A percentile compares a stretch with the other conserved stretches of the same genome.
These are phyloP conservation scores for Pedinophyceae sp. DNA, from an alignment of 139 green algal genomes.

Conservation along the genomic window DNA sequence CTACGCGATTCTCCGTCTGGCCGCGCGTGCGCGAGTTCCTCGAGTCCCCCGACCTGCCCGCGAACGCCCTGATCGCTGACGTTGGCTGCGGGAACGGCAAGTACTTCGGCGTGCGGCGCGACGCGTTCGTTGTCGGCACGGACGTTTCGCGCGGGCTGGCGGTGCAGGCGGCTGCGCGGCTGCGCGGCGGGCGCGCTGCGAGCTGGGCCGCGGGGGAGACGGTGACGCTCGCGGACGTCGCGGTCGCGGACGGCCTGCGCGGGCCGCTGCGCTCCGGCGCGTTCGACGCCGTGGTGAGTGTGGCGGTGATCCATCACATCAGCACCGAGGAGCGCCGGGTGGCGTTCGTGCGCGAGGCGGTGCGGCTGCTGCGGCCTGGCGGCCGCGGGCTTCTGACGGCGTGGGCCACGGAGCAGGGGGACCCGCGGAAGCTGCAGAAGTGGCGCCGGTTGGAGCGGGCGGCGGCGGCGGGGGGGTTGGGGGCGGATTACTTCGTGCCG, in stretches of 20 bases:
- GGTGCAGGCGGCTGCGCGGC: conserved; percentile 20
- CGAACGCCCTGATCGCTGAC: conserved; percentile 57
- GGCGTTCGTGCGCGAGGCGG: conserved; percentile 53
- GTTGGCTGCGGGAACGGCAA: conserved; percentile 97
- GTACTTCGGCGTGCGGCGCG: conserved; percentile 68
- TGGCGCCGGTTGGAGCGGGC: conserved; percentile 43
- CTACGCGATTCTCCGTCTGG: conserved; percentile 37
- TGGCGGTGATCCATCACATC: conserved; percentile 94
- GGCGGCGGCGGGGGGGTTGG: not conserved
- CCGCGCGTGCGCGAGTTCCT: conserved; percentile 66
- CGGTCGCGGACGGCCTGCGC: conserved; percentile 58
- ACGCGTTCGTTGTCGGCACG: conserved; percentile 51
- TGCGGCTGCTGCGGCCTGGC: conserved; percentile 41
- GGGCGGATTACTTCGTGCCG: conserved; percentile 82
- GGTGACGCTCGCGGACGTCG: conserved; percentile 42
- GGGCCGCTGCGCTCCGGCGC: conserved; percentile 47
- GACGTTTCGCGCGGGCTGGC: conserved; percentile 41
- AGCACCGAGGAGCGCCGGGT: conserved; percentile 38
- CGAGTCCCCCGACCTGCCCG: conserved; percentile 36
- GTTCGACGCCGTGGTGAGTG: conserved; percentile 81
- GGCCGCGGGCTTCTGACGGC: conserved; percentile 42
- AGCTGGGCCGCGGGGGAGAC: not conserved
- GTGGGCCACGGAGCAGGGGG: conserved; percentile 85
- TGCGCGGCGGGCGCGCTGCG: conserved; percentile 14
- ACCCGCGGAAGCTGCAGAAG: conserved; percentile 64